Base-by-base conservation (phyloP, 129 eudicot genomes). In the Scalesia atractyloides region DNA sequence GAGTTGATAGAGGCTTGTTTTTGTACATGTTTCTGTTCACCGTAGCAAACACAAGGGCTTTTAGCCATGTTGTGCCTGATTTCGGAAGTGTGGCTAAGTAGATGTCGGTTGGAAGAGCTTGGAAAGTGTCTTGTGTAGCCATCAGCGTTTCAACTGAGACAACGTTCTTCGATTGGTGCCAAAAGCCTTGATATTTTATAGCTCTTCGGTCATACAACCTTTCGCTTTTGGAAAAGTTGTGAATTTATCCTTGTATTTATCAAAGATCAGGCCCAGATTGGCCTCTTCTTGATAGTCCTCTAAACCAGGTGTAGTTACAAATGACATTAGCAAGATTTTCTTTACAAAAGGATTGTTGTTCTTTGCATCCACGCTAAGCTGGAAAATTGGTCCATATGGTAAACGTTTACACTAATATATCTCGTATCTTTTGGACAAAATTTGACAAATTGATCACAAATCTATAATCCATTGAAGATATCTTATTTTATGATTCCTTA, bases 51-150 rank as follows among this genome's bases (percentile, higher is more conserved):
- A 19, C 76, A 1, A 84, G 76, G 30, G 84, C 80, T 34, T 84
- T 78, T 18, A 85, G 76, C 89, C 86, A 81, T 2, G 89, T 81
- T 5, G 86, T 82, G 58, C 85, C 88, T 0, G 73, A 49, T 74
- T 81, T 73, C 0, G 85, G 83, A 1, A 72, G 33, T 12, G 83
- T 76, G 39, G 80, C 74, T 5, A 84, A 20, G 56, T 80, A 59
- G 44, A 81, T 73, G 22, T 77, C 81, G 6, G 72, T 44, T 18
- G 76, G 22, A 36, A 5, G 75, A 50, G 88, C 77, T 37, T 51
- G 15, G 51, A 77, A 81, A 37, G 52, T 66, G n/a, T 73, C 81
- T 62, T 77, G 88, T 0, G 33, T 7, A 7, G 67, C 59, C 52
- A 80, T 77, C 18, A 74, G 62, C 1, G 67, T 73, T 68, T 80